These are phyloP conservation scores for Apodospora peruviana DNA, from an alignment of 495 filamentous ascomycete genomes.

Conservation along the genomic window DNA sequence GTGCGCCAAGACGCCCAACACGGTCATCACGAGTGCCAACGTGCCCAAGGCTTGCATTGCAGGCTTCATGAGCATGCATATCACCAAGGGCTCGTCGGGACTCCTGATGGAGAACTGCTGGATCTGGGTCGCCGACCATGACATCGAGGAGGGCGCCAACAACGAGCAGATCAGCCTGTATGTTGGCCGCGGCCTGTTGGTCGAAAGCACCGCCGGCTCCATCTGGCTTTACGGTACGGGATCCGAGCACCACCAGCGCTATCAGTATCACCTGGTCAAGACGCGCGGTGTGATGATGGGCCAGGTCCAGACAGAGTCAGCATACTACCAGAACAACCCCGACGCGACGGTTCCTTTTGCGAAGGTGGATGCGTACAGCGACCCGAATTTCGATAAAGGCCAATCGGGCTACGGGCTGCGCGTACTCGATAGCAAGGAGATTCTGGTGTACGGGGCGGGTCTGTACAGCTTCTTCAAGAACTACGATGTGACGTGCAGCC, in stretches of 20 bases:
- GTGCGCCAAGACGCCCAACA: constrained; percentile 65
- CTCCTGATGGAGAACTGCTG: constrained; percentile 64
- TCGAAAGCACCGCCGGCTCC: constrained; percentile 50
- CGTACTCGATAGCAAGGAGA: constrained; percentile 44
- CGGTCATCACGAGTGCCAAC: constrained; percentile 26
- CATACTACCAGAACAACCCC: constrained; percentile 65
- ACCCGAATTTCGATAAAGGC: constrained; percentile 59
- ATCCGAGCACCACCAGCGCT: constrained; percentile 67
- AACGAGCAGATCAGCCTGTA: constrained; percentile 66
- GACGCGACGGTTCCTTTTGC: constrained; percentile 61
- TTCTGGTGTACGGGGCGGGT: constrained; percentile 64
- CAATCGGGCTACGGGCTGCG: constrained; percentile 51
- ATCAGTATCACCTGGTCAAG: constrained; percentile 71
- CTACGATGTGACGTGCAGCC: constrained; percentile 35
- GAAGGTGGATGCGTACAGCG: constrained; percentile 51
- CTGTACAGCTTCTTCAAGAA: constrained; percentile 56
- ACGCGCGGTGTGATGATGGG: constrained; percentile 62
- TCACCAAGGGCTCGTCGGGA: constrained; percentile 49
- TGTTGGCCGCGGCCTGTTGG: constrained; percentile 59
- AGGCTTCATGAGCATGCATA: constrained; percentile 63
- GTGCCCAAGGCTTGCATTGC: constrained; percentile 55
- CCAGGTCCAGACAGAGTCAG: constrained; percentile 77
- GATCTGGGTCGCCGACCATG: constrained; percentile 71
- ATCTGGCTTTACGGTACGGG: constrained; percentile 52
- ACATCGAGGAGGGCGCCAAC: constrained; percentile 54